phyloP scores from a whole-genome alignment of 352 stramenopile genomes.

The Thraustochytrium sp. region DNA sequence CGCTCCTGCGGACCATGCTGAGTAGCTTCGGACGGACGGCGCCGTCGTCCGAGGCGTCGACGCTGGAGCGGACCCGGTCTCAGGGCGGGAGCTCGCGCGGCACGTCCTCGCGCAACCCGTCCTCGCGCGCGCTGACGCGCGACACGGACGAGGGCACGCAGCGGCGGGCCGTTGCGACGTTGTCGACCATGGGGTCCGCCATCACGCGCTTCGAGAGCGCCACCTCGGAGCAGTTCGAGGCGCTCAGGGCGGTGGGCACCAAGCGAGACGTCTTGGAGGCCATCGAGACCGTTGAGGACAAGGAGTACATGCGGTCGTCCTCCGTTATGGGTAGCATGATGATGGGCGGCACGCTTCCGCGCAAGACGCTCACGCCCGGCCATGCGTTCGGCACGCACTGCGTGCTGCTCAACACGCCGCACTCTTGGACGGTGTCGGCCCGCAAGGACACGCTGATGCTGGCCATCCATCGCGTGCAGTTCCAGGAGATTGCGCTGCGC shows the following conservation, averaged over 20 bases:
- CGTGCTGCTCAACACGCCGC: conserved; percentile 16
- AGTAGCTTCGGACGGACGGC: too few species aligned
- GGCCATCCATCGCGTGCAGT: conserved; percentile 20
- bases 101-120: too few species aligned
- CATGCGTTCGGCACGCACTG: neutral
- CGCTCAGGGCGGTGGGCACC: neutral
- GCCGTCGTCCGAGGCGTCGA: too few species aligned
- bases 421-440: conserved; percentile 8
- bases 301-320: neutral
- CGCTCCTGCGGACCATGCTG: too few species aligned
- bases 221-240: too few species aligned
- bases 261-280: neutral
- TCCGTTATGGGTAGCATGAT: neutral
- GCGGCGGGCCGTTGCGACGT: too few species aligned
- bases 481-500: neutral
- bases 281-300: conserved; percentile 36
- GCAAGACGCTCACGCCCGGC: neutral
- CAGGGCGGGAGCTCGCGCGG: too few species aligned
- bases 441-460: neutral
- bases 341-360: neutral
- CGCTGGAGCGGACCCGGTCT: too few species aligned
- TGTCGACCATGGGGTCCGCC: too few species aligned
- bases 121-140: too few species aligned
- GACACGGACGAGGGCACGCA: too few species aligned
- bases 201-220: neutral